These are phyloP conservation scores for Persicaria tinctoria DNA, from an alignment of 148 eudicot species.

Conservation along the genomic window DNA sequence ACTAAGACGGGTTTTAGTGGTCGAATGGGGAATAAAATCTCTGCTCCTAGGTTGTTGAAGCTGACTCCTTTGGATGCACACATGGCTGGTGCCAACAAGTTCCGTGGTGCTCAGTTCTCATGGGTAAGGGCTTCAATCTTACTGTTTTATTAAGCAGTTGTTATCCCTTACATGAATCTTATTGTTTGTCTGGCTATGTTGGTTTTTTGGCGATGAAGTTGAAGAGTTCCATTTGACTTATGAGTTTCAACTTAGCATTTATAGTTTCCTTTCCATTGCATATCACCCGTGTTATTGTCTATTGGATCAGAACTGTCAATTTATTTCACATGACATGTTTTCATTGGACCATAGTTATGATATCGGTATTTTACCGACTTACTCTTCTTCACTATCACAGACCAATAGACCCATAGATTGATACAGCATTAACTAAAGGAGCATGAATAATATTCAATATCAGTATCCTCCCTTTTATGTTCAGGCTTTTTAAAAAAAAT, in stretches of 20 bases:
- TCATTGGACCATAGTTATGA: not conserved
- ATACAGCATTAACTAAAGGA: not conserved
- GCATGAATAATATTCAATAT: not conserved
- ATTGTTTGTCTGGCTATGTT: not conserved
- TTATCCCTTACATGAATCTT: not conserved
- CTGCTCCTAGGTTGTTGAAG: conserved; percentile 71
- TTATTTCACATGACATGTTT: not conserved
- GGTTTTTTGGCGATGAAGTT: not conserved
- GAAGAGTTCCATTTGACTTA: not conserved
- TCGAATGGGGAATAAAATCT: conserved; percentile 82
- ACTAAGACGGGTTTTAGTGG: conserved; percentile 88
- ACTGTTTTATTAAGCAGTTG: not conserved
- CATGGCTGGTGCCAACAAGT: conserved; percentile 40
- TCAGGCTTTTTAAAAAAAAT: not conserved
- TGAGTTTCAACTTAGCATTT: too few species aligned
- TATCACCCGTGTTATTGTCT: not conserved
- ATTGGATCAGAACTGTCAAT: not conserved
- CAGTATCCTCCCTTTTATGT: not conserved
- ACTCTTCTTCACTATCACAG: not conserved
- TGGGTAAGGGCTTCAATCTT: conserved; percentile 28
- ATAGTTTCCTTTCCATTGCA: not conserved
- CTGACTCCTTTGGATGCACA: conserved; percentile 48
- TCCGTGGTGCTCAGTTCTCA: conserved; percentile 45
- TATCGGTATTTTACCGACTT: not conserved
- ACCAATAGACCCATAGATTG: not conserved